These are phyloP conservation scores for Cercospora nicotianae DNA, from an alignment of 2,329 filamentous ascomycete genomes.

Conservation along the genomic window DNA sequence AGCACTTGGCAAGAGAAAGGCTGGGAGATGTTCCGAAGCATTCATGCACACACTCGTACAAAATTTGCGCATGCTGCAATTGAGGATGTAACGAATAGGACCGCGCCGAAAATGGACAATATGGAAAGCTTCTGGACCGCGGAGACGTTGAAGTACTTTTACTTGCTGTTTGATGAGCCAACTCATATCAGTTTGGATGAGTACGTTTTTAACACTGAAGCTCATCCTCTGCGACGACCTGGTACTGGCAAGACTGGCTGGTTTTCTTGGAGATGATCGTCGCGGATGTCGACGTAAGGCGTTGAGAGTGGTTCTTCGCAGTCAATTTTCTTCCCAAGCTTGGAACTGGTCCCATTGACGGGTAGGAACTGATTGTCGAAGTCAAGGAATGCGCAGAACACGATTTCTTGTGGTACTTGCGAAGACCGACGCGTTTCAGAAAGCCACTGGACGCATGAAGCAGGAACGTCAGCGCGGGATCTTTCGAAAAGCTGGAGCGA, in stretches of 20 bases:
- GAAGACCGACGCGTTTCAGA: not conserved
- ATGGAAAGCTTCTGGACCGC: constrained; percentile 78
- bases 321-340: not conserved
- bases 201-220: constrained; percentile 50
- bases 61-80: constrained; percentile 65
- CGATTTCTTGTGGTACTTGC: not conserved
- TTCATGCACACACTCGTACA: constrained; percentile 62
- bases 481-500: not conserved
- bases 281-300: not conserved
- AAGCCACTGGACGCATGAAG: not conserved
- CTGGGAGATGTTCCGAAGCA: constrained; percentile 70
- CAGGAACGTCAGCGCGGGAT: not conserved
- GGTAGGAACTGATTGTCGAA: no score
- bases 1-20: constrained; percentile 65
- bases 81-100: constrained; percentile 60
- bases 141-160: constrained; percentile 68
- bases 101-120: constrained; percentile 53
- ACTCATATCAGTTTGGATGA: constrained; percentile 59
- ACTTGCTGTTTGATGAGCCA: constrained; percentile 61
- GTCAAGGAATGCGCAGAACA: no score
- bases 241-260: constrained; percentile 4
- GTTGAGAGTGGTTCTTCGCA: not conserved
- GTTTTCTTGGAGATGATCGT: constrained; percentile 7
- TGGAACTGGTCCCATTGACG: no score
- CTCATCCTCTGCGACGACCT: constrained; percentile 42